Percentiles rank a stretch among this genome's conserved stretches.
phyloP scores from a whole-genome alignment of 805 yeast species.

The Lachancea quebecensis region DNA sequence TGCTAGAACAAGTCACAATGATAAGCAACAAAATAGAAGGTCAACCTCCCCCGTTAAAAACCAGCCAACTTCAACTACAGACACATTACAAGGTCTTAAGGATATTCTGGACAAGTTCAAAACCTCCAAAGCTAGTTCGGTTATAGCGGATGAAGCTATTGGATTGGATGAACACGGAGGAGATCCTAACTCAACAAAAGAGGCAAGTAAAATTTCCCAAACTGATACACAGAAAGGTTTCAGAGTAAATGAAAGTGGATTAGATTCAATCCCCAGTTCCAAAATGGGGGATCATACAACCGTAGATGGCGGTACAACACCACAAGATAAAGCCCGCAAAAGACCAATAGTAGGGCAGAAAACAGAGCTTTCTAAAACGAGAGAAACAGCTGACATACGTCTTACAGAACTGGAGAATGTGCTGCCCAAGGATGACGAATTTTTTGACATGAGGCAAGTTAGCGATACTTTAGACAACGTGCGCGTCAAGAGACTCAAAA shows the following conservation, averaged over 20 bases:
- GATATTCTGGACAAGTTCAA: conserved; percentile 15
- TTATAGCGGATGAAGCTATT: not conserved
- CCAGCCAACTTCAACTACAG: conserved; percentile 13
- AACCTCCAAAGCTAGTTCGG: not conserved
- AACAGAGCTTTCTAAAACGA: not conserved
- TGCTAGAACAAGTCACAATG: conserved; percentile 19
- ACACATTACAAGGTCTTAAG: conserved; percentile 14
- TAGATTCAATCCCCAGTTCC: too few relatives aligned
- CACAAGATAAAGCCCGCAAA: too few relatives aligned
- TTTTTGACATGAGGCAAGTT: conserved; percentile 23
- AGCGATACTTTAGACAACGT: conserved; percentile 20
- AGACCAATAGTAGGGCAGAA: not conserved
- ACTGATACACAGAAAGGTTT: not conserved
- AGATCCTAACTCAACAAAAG: too few relatives aligned
- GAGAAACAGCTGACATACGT: conserved; percentile 2
- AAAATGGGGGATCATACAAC: too few relatives aligned
- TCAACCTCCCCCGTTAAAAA: conserved; percentile 23
- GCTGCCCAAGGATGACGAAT: conserved; percentile 14
- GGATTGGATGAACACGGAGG: conserved; percentile 5
- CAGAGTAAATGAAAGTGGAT: too few relatives aligned
- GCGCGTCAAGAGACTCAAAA: conserved; percentile 16
- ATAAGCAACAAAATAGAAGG: conserved; percentile 13
- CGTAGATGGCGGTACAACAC: too few relatives aligned
- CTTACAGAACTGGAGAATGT: conserved; percentile 14
- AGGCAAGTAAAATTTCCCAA: conserved; percentile 3